Evolutionary conservation across 2,329 filamentous ascomycete genomes (phyloP), one percentile per base, ranked within the genome.

Genomic region (Beauveria varroae): DNA sequence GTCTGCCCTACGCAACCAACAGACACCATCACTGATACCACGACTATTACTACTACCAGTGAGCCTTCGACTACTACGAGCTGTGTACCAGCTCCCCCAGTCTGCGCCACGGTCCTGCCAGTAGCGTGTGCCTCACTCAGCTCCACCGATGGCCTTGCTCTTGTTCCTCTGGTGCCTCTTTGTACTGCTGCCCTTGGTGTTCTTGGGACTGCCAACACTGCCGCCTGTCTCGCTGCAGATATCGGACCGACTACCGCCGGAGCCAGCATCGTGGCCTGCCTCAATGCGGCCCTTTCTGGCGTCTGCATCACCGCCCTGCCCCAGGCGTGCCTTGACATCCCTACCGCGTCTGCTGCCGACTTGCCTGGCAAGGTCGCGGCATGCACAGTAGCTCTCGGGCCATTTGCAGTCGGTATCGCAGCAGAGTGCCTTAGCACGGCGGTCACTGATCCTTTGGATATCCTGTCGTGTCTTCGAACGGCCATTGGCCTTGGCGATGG

Each of bases 251-350:
- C 24, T 0, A 59, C 57, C 9, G 8, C 20, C 18, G 57, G 57
- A 16, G 24, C 47, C 6, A 30, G 24, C 26, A 50, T 59, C 26
- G 26, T 52, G 3, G 22, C 47, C 3, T 59, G 57, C n/a, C 49
- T 59, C 2, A 18, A 44, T 5, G 14, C 9, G 16, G 57, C 47
- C 24, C 8, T 59, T 12, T 1, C 57, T 24, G n/a, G 26, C 5
- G 26, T 59, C 9, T 59, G 57, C 26, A 59, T 59, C 40, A 52
- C 47, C 16, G 6, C 24, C 7, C 47, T 59, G n/a, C 57, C 57
- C 9, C 22, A 30, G 50, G 10, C 57, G 5, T 59, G 56, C 28
- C 56, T 58, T 0, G 44, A 26, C 18, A 50, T 58, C 4, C 56
- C 56, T 8, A 43, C 46, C 20, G 34, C 44, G 3, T 18, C 56